A percentile compares a stretch with the other conserved stretches of the same genome.
These are phyloP conservation scores for Wallacemonas sp. DNA, from an alignment of 208 protist species.

Conservation along the genomic window DNA sequence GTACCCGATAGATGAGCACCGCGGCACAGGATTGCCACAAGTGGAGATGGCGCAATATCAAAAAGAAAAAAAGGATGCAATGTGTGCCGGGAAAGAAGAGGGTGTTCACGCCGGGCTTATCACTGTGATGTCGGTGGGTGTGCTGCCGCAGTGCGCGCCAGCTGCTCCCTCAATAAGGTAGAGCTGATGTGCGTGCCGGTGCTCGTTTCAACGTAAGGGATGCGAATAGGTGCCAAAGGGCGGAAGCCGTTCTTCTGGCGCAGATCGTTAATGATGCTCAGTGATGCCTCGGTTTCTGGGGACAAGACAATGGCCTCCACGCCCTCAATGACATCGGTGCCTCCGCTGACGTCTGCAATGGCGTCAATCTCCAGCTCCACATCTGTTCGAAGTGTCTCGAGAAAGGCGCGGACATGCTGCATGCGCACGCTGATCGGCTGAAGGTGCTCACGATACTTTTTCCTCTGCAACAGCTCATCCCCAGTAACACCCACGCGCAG, in stretches of 20 bases:
- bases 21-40: no score
- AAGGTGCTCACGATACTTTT: constrained; percentile 63
- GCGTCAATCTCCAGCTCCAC: constrained; percentile 56
- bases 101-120: no score
- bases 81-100: not conserved
- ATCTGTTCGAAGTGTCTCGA: constrained; percentile 51
- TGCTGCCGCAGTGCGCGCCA: not conserved
- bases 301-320: constrained; percentile 81
- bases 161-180: constrained; percentile 45
- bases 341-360: constrained; percentile 68
- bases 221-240: constrained; percentile 46
- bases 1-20: no score
- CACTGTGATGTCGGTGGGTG: no score
- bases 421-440: constrained; percentile 67
- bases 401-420: constrained; percentile 40
- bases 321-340: constrained; percentile 55
- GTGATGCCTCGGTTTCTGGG: constrained; percentile 61
- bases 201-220: constrained; percentile 61
- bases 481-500: constrained; percentile 76
- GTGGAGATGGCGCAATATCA: no score
- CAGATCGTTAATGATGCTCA: constrained; percentile 63
- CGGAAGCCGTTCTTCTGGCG: constrained; percentile 41
- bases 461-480: constrained; percentile 53
- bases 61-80: not conserved
- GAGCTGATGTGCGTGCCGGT: constrained; percentile 59